Conservation (phyloP, 225 moss, liverwort and hornwort genomes). For the Neckera pumila region DNA sequence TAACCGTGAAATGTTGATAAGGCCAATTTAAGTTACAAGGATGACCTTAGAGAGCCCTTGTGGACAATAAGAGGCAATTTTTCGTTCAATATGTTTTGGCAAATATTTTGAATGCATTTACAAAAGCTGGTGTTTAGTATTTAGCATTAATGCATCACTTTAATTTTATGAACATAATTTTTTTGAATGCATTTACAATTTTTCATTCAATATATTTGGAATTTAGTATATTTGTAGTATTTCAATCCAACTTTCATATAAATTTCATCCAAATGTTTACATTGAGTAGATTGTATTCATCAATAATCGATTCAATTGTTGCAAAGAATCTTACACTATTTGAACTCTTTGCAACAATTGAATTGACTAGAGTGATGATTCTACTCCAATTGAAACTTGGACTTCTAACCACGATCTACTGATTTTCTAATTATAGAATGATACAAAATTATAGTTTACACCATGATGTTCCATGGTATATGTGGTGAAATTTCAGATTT, state of each 20-base stretch:
- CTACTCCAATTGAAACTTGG: neutral
- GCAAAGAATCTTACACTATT: neutral
- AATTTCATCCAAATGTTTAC: neutral
- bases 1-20: neutral
- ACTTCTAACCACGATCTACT: neutral
- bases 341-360: neutral
- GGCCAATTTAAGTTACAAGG: neutral
- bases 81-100: neutral
- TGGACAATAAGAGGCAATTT: accelerated
- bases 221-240: neutral
- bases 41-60: neutral
- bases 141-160: too few species aligned
- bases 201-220: too few species aligned
- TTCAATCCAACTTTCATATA: neutral
- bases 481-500: neutral
- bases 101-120: neutral
- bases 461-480: neutral
- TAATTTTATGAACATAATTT: too few species aligned
- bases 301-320: neutral
- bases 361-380: neutral
- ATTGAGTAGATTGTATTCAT: neutral
- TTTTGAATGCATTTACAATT: too few species aligned
- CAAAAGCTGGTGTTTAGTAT: neutral
- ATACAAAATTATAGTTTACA: neutral
- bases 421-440: neutral